A percentile compares a stretch with the other conserved stretches of the same genome.
These are phyloP conservation scores for Saccharomycopsis crataegensis DNA, from an alignment of 1,139 yeast species.

Conservation along the genomic window DNA sequence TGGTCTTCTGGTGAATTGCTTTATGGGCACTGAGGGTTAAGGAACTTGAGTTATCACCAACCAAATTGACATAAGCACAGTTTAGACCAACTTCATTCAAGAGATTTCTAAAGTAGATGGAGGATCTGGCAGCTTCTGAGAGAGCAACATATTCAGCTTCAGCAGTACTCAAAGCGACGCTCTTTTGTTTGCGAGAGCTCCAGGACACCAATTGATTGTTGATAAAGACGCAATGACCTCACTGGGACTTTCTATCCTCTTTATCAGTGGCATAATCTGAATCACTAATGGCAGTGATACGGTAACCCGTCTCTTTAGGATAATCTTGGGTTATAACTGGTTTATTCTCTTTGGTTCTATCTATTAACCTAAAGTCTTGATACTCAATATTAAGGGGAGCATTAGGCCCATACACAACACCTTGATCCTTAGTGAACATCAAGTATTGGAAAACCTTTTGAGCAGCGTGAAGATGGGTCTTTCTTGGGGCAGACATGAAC, in stretches of 20 bases:
- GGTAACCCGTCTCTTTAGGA: neutral
- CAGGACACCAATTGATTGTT: constrained; percentile 2
- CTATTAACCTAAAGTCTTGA: neutral
- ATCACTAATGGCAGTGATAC: constrained; percentile 1
- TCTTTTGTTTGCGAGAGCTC: neutral
- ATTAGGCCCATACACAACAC: neutral
- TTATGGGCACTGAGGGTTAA: neutral
- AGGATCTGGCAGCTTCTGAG: constrained; percentile 1
- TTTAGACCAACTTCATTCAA: neutral
- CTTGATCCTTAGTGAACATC: neutral
- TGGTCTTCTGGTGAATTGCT: constrained; percentile 2
- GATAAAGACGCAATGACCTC: neutral
- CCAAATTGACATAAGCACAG: neutral
- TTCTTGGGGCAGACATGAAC: too few species aligned
- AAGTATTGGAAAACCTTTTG: too few species aligned
- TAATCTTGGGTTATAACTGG: neutral
- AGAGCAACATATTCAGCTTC: constrained; percentile 6
- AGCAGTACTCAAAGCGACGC: neutral
- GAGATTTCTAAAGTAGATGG: constrained; percentile 3
- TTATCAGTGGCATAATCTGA: constrained; percentile 4
- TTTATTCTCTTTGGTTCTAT: neutral
- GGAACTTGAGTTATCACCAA: constrained; percentile 17
- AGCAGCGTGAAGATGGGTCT: too few species aligned
- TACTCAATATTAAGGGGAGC: neutral
- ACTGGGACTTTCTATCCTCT: neutral